Evolutionary conservation across 441 rosid genomes (phyloP).

Genomic region (Jatropha podagrica): DNA sequence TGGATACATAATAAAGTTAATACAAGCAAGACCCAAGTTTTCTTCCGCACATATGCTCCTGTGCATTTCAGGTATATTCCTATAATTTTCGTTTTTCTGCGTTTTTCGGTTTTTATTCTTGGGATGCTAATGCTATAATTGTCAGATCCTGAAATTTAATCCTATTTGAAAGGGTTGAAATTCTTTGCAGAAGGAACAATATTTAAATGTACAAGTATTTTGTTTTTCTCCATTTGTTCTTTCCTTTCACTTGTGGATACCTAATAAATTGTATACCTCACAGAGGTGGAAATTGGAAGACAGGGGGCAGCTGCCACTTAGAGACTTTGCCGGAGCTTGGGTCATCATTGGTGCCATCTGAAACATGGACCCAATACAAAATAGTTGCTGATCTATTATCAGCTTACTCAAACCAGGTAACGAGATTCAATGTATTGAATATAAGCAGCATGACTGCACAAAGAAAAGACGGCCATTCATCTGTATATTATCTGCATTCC

Average conservation of each 20-base stretch:
- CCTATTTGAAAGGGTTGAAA: background rate
- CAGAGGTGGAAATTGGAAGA: constrained; percentile 91
- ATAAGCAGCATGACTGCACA: constrained; percentile 63
- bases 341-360: constrained; percentile 52
- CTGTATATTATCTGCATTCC: constrained; percentile 65
- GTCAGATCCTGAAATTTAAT: too few relatives aligned
- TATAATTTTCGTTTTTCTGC: background rate
- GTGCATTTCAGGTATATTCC: constrained; percentile 87
- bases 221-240: background rate
- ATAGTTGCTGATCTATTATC: constrained; percentile 47
- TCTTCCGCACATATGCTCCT: constrained; percentile 88
- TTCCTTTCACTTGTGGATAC: background rate
- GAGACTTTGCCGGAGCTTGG: constrained; percentile 76
- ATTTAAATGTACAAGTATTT: background rate
- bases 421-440: constrained; percentile 48
- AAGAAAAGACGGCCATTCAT: constrained; percentile 92
- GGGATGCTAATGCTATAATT: background rate
- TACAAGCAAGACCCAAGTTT: constrained; percentile 68
- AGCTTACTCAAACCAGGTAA: constrained; percentile 29
- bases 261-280: constrained; percentile 9
- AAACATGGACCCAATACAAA: constrained; percentile 55
- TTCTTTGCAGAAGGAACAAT: background rate
- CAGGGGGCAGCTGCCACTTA: constrained; percentile 80
- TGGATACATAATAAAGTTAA: constrained; percentile 74
- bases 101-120: background rate